Conservation (phyloP, 2,329 filamentous ascomycete genomes). For the Clonostachys rhizophaga region DNA sequence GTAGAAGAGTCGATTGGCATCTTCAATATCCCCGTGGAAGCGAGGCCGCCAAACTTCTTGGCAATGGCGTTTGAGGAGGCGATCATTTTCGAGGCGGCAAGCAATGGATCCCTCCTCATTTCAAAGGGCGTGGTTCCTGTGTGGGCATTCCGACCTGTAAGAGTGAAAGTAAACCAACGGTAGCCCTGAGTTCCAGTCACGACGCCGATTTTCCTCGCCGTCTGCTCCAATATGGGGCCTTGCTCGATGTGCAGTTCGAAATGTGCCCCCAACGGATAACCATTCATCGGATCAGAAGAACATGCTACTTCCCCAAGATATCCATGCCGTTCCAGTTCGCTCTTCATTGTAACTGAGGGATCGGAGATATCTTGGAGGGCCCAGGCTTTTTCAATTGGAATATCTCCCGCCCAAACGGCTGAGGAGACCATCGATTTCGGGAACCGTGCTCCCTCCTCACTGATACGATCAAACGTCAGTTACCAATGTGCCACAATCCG, state of each 20-base stretch:
- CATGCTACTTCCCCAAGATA: constrained; percentile 52
- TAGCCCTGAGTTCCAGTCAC: constrained; percentile 21
- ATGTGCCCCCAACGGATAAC: constrained; percentile 63
- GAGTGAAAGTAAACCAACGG: constrained; percentile 19
- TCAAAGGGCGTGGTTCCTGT: constrained; percentile 22
- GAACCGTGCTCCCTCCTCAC: constrained; percentile 78
- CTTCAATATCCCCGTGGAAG: constrained; percentile 22
- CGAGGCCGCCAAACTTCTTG: constrained; percentile 13
- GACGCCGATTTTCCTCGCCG: constrained; percentile 42
- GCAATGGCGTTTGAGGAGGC: constrained; percentile 17
- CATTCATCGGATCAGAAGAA: constrained; percentile 5
- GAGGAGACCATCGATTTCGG: constrained; percentile 71
- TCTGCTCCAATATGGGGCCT: constrained; percentile 65
- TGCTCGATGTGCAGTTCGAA: constrained; percentile 54
- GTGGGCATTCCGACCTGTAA: constrained; percentile 20
- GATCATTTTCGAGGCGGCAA: constrained; percentile 27
- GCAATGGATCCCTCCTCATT: constrained; percentile 22
- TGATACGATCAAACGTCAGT: constrained; percentile 17
- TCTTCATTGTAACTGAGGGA: constrained; percentile 13
- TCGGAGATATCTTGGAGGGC: constrained; percentile 14
- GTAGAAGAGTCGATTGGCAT: constrained; percentile 58
- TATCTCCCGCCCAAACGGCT: constrained; percentile 71
- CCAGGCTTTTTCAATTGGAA: constrained; percentile 57
- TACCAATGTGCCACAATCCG: no score
- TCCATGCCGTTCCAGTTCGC: constrained; percentile 63